These are phyloP conservation scores for Prinsepia uniflora DNA, from an alignment of 306 rosid genomes.

Conservation along the genomic window DNA sequence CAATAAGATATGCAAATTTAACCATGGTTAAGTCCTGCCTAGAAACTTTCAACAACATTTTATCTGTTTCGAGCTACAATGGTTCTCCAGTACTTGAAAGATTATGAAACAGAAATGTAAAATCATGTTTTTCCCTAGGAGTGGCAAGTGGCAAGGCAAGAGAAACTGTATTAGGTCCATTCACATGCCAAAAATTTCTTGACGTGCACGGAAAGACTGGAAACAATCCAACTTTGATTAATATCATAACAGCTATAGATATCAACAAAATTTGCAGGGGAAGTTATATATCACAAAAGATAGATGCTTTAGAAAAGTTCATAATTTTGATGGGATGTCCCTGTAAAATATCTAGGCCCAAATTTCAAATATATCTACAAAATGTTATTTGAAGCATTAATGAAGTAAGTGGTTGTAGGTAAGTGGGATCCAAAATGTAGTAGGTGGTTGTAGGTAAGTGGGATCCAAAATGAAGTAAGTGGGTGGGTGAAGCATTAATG, in stretches of 20 bases:
- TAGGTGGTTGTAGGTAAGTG: too few species aligned
- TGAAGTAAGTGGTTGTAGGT: too few species aligned
- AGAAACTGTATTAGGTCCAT: neutral
- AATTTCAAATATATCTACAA: too few species aligned
- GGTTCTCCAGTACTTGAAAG: neutral
- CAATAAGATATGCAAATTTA: too few species aligned
- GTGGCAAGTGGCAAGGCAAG: neutral
- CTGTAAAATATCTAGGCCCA: too few species aligned
- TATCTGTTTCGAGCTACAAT: neutral
- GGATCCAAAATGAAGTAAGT: too few species aligned
- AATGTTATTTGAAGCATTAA: too few species aligned
- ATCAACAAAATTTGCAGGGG: conserved; percentile 6
- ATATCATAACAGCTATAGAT: neutral
- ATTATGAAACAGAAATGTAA: neutral
- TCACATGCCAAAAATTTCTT: neutral
- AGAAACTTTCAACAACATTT: too few species aligned
- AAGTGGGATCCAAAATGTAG: too few species aligned
- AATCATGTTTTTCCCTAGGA: neutral
- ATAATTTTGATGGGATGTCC: conserved; percentile 64
- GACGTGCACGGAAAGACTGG: neutral
- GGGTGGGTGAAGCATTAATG: too few species aligned
- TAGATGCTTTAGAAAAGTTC: conserved; percentile 56
- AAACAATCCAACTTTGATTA: neutral
- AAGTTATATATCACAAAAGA: conserved; percentile 8
- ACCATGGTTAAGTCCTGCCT: too few species aligned